Base-by-base conservation (phyloP, 495 filamentous ascomycete genomes). In the Talaromyces proteolyticus region DNA sequence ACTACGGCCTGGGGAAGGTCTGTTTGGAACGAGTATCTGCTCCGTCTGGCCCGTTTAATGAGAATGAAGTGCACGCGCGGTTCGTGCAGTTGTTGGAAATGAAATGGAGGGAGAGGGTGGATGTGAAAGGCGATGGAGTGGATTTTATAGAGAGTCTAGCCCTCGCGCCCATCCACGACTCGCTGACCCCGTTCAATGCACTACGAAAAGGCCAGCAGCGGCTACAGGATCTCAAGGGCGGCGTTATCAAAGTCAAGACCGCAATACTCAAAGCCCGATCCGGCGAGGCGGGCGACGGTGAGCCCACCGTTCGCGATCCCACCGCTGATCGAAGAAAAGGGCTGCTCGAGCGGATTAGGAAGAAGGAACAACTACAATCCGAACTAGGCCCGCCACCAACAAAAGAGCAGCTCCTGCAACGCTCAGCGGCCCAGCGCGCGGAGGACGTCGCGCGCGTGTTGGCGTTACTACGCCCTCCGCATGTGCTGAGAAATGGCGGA, bases 151-250 rank as follows among this genome's bases (percentile, higher is more conserved):
- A 60, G 26, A 65, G 61, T 16, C 57, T 75, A 16, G 67, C 64
- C 38, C 50, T 71, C 20, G 56, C 63, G 20, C 34, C 57, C 0
- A 63, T 75, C 38, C 63, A 73, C 47, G 72, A 72, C 43, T 72
- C 65, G 12, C 63, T 75, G 49, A 62, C 67, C 6, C 72, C 72
- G 0, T 67, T 73, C 36, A 62, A 67, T 5, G 49, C 64, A 4
- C 67, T 73, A 49, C 64, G 69, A 14, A 72, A 70, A 50, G 72
- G 72, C 4, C 70, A 73, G 55, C 70, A 73, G 57, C 65, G 72
- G 34, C 54, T 75, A 42, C 72, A 75, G 48, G 72, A 75, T 49
- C 34, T 75, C 56, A 68, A 60, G 57, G 65, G 66, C 10, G 69
- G 69, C 37, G 57, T 73, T 5, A 67, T 73, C 18, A 68, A 65